Evolutionary conservation across 768 basidiomycete species (phyloP).

Genomic region (Phaeolepiota aurea): DNA sequence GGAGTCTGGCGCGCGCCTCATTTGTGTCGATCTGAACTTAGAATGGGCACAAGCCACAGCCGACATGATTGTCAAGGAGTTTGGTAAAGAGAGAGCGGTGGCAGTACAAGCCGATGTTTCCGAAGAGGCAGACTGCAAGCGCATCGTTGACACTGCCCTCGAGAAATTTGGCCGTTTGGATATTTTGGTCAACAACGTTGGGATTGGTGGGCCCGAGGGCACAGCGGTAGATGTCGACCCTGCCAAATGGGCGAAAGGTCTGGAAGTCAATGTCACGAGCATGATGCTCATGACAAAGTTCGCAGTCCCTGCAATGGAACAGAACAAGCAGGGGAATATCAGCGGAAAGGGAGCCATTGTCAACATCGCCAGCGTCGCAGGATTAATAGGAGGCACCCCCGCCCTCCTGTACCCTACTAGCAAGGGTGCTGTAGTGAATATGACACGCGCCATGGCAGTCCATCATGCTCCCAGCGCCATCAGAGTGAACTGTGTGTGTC

Average conservation of each 20-base stretch:
- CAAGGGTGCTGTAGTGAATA: conserved; percentile 34
- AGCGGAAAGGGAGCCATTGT: conserved; percentile 30
- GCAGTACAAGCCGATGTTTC: conserved; percentile 28
- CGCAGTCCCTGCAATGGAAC: conserved; percentile 34
- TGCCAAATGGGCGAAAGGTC: conserved; percentile 22
- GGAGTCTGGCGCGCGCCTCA: conserved; percentile 28
- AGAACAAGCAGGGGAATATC: conserved; percentile 17
- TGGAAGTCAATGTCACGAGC: conserved; percentile 30
- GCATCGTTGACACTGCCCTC: conserved; percentile 23
- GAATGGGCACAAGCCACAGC: conserved; percentile 28
- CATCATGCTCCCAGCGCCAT: conserved; percentile 32
- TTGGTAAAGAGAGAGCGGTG: conserved; percentile 22
- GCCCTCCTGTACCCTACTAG: conserved; percentile 32
- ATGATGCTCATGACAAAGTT: conserved; percentile 37
- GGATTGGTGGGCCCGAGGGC: conserved; percentile 27
- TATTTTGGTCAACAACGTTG: conserved; percentile 34
- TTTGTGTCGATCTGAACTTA: conserved; percentile 27
- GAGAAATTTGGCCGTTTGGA: conserved; percentile 29
- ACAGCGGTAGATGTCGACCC: conserved; percentile 30
- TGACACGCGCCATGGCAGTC: conserved; percentile 36
- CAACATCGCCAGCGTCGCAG: conserved; percentile 30
- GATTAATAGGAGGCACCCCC: conserved; percentile 28
- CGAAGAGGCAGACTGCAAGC: conserved; percentile 23
- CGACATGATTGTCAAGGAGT: conserved; percentile 28
- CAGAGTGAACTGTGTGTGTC: conserved; percentile 31